A percentile compares a stretch with the other conserved stretches of the same genome.
phyloP scores from a whole-genome alignment of 2,329 filamentous ascomycete species.

The Arthrobotrys megalospora region DNA sequence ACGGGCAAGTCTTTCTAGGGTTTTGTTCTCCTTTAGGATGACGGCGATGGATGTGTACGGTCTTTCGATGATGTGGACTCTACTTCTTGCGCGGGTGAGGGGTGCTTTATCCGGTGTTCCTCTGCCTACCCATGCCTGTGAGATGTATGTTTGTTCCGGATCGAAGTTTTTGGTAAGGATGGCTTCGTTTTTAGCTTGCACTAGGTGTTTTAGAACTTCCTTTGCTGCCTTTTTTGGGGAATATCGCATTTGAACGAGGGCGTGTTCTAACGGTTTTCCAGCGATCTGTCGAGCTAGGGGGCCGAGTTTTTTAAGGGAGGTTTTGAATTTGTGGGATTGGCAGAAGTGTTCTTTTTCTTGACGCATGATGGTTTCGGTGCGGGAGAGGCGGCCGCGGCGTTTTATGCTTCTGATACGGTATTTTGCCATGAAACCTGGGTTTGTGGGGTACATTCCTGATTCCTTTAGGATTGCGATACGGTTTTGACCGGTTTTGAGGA shows the following conservation, averaged over 20 bases:
- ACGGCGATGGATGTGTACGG: slow-evolving; percentile 84
- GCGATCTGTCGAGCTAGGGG: slow-evolving; percentile 88
- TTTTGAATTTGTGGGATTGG: slow-evolving; percentile 82
- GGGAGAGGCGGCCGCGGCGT: slow-evolving; percentile 77
- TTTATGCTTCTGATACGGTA: slow-evolving; percentile 83
- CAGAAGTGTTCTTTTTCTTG: slow-evolving; percentile 68
- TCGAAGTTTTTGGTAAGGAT: slow-evolving; percentile 89
- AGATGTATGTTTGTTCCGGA: slow-evolving; percentile 87
- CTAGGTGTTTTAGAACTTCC: slow-evolving; percentile 83
- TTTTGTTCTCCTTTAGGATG: slow-evolving; percentile 93
- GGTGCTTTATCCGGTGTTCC: slow-evolving; percentile 75
- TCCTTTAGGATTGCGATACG: slow-evolving; percentile 71
- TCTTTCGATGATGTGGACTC: slow-evolving; percentile 77
- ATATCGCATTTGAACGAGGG: slow-evolving; percentile 94
- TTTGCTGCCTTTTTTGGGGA: slow-evolving; percentile 91
- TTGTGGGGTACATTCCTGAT: slow-evolving; percentile 73
- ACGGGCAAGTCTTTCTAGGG: slow-evolving; percentile 82
- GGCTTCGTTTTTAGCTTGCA: slow-evolving; percentile 85
- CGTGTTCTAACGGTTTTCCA: slow-evolving; percentile 94
- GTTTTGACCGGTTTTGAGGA: slow-evolving; percentile 63
- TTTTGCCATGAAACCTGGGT: slow-evolving; percentile 79
- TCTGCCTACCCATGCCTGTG: slow-evolving; percentile 91
- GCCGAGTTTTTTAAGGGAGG: slow-evolving; percentile 91
- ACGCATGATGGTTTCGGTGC: slow-evolving; percentile 76
- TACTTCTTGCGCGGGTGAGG: slow-evolving; percentile 83